Percentiles rank a stretch among this genome's conserved stretches.
These are phyloP conservation scores for Paramecium primaurelia DNA, from an alignment of 73 alveolate genomes.

Conservation along the genomic window DNA sequence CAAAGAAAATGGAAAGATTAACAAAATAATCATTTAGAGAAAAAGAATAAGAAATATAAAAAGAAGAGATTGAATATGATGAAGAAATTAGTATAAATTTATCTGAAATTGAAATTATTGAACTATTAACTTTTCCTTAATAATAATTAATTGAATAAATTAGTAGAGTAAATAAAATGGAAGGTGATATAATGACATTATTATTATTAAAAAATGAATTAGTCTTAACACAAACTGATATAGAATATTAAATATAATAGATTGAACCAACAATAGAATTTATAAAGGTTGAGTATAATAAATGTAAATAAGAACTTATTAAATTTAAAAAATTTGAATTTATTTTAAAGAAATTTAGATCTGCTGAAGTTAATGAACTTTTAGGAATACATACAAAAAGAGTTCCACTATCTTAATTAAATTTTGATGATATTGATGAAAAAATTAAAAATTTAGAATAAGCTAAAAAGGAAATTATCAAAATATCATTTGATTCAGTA, in stretches of 20 bases:
- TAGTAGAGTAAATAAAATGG: neutral
- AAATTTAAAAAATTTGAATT: neutral
- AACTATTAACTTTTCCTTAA: neutral
- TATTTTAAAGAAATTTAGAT: neutral
- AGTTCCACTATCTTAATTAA: neutral
- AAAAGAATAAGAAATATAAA: neutral
- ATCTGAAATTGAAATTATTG: neutral
- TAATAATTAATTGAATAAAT: neutral
- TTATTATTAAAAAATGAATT: neutral
- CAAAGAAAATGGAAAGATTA: neutral
- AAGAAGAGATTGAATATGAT: slow-evolving; percentile 2
- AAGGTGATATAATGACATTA: slow-evolving; percentile 1
- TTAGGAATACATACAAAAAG: slow-evolving; percentile 1
- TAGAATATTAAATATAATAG: neutral
- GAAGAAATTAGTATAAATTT: neutral
- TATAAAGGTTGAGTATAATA: neutral
- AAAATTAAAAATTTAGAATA: neutral
- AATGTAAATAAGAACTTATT: neutral
- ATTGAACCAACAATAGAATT: neutral
- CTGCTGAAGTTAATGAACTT: neutral
- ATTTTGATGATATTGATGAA: neutral
- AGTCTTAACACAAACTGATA: neutral
- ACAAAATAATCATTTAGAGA: slow-evolving; percentile 4
- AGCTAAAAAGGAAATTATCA: neutral
- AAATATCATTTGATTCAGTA: neutral